Evolutionary conservation across 108 stramenopile genomes (phyloP).

Genomic region (Skeletonema costatum): DNA sequence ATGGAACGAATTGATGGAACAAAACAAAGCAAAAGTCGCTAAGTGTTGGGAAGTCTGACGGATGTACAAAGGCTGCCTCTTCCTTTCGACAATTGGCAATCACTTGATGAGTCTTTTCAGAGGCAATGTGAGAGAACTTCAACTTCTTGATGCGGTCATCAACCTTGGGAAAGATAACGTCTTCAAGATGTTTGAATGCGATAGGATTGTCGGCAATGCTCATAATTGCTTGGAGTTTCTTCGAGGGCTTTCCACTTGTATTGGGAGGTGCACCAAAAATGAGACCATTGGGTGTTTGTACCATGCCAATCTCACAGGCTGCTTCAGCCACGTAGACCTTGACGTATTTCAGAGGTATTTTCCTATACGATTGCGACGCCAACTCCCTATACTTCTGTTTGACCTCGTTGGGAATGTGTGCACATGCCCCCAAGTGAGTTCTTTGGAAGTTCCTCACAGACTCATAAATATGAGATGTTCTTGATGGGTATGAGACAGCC

Average conservation of each 20-base stretch:
- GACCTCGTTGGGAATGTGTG: not conserved
- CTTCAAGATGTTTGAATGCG: not conserved
- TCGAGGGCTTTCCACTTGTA: not conserved
- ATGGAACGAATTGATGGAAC: too few relatives aligned
- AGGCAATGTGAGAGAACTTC: too few relatives aligned
- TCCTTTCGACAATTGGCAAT: not conserved
- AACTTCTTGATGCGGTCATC: too few relatives aligned
- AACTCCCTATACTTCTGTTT: not conserved
- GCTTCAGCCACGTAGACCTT: conserved; percentile 14
- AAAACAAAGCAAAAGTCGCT: not conserved
- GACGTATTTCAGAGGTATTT: conserved; percentile 5
- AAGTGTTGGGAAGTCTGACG: conserved; percentile 8
- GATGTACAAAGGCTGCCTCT: conserved; percentile 3
- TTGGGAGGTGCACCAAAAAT: conserved; percentile 19
- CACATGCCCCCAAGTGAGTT: not conserved
- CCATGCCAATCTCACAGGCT: conserved; percentile 15
- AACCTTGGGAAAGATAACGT: too few relatives aligned
- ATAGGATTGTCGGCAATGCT: not conserved
- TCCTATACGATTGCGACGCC: not conserved
- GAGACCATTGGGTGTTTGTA: conserved; percentile 17
- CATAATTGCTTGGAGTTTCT: conserved; percentile 7
- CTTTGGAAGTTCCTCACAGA: not conserved
- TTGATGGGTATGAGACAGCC: not conserved
- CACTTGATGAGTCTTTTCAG: too few relatives aligned
- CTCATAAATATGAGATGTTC: not conserved